Evolutionary conservation across 371 early-diverging fungal species (phyloP), one percentile per base, ranked within the genome.

Genomic region (Syncephalis fuscata): DNA sequence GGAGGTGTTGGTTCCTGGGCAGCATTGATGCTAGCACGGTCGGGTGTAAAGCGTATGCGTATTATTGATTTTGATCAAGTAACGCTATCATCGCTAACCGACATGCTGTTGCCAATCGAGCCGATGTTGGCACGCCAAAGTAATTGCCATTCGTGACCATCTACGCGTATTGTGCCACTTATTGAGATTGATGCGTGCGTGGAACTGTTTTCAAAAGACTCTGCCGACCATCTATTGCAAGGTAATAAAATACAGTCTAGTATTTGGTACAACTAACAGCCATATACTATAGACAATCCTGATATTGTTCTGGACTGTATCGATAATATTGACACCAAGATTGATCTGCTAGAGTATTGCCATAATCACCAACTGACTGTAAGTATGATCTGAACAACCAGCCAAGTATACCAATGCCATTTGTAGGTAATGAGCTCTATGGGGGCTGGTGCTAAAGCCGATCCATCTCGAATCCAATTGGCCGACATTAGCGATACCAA

Each of bases 21-120:
- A 22, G 90, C 93, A 1, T 65, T 86, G 25, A 88, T 93, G 90
- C 65, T 96, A 32, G 49, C 84, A 45, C 74, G 94, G 37, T 82
- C 90, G 2, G 96, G 96, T 21, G 86, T 93, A 0, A 75, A 78
- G 52, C 71, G 70, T 38, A 69, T 96, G 22, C 78, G 94, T 14
- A 60, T 96, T 26, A 87, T 96, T 44, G 96, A 96, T 54, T 94
- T 94, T 62, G 95, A 93, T 61, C 91, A 92, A 61, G 91, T 96
- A 14, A 84, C 92, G 1, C 64, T 92, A 16, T 85, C 86, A 38
- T 79, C 80, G 24, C 65, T 96, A 46, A 93, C 59, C 72, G 95
- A 40, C 93, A 94, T 52, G 91, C 92, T 0, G 87, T 88, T 1
- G 94, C 94, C 3, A 80, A 78, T 0, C 73, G 78, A 15, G 74